Conservation (phyloP, 306 rosid species). For the Oxytropis ochrocephala region DNA sequence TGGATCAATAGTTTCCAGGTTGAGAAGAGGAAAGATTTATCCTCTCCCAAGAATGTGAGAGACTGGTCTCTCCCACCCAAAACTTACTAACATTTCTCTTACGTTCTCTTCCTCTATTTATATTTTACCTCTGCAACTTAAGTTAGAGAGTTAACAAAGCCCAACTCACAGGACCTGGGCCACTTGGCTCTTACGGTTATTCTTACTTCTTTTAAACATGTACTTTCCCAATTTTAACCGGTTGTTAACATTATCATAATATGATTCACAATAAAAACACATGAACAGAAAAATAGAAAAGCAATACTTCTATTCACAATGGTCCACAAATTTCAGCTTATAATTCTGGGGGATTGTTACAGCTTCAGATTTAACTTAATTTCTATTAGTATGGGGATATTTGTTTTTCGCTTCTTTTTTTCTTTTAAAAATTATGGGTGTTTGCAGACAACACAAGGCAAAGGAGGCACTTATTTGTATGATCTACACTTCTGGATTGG, state of each 20-base stretch:
- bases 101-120: neutral
- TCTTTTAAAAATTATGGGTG: neutral
- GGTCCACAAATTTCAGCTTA: constrained; percentile 6
- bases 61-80: neutral
- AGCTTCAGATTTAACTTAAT: constrained; percentile 10
- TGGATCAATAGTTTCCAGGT: neutral
- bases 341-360: neutral
- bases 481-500: constrained; percentile 98
- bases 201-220: neutral
- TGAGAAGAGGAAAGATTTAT: neutral
- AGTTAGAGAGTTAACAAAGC: neutral
- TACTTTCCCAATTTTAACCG: neutral
- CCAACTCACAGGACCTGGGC: neutral
- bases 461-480: constrained; percentile 66
- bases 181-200: neutral
- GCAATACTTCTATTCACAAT: neutral
- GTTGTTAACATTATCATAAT: neutral
- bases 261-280: neutral
- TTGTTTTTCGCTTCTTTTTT: neutral
- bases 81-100: neutral
- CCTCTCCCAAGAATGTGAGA: neutral
- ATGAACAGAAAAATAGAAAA: neutral
- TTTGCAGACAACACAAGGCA: constrained; percentile 78
- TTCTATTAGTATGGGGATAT: neutral
- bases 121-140: neutral